These are phyloP conservation scores for Nemophila menziesii DNA, from an alignment of 257 asterid species.

Conservation along the genomic window DNA sequence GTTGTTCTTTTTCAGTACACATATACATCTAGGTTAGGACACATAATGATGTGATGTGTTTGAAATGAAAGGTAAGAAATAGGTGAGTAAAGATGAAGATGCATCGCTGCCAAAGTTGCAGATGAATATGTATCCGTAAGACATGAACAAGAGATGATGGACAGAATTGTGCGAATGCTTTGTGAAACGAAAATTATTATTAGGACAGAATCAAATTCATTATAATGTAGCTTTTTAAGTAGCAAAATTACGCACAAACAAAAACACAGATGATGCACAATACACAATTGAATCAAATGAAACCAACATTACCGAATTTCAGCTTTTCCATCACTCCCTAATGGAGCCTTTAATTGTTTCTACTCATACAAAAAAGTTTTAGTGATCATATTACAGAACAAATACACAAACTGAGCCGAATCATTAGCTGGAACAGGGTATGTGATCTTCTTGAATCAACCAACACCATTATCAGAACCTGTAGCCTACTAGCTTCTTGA, in stretches of 20 bases:
- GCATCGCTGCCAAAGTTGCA: too few relatives aligned
- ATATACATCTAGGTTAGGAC: slow-evolving; percentile 17
- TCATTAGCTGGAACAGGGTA: slow-evolving; percentile 92
- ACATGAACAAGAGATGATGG: too few relatives aligned
- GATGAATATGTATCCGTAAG: too few relatives aligned
- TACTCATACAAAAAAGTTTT: slow-evolving; percentile 74
- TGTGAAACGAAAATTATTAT: too few relatives aligned
- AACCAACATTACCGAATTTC: slow-evolving; percentile 23
- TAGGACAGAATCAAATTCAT: too few relatives aligned
- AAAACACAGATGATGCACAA: too few relatives aligned
- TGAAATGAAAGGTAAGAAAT: too few relatives aligned
- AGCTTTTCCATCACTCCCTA: slow-evolving; percentile 24
- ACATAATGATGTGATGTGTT: slow-evolving; percentile 7
- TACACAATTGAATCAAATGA: background rate
- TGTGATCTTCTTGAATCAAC: slow-evolving; percentile 78
- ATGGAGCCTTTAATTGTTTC: slow-evolving; percentile 31
- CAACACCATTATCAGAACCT: slow-evolving; percentile 81
- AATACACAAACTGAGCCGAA: slow-evolving; percentile 73
- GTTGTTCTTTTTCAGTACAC: slow-evolving; percentile 58
- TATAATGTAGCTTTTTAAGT: too few relatives aligned
- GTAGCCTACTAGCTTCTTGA: slow-evolving; percentile 63
- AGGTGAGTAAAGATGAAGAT: too few relatives aligned
- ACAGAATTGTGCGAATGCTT: too few relatives aligned
- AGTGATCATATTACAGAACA: slow-evolving; percentile 91
- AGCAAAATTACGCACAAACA: too few relatives aligned